Base-by-base conservation (phyloP, 495 filamentous ascomycete species). In the Penicillium alfredii region DNA sequence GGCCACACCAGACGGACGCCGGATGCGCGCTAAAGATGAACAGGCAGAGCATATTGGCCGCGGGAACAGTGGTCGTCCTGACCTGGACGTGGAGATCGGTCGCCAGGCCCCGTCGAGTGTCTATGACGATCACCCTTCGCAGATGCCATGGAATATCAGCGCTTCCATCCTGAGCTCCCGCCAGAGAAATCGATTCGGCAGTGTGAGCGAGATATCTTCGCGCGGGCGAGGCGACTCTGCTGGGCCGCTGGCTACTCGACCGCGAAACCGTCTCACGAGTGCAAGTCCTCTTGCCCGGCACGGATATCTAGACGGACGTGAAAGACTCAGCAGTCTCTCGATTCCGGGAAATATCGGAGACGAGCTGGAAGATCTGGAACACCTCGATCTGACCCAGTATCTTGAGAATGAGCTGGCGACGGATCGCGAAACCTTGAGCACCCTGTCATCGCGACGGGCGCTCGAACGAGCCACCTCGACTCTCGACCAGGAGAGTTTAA, bases 131-230 rank as follows among this genome's bases (percentile, higher is more conserved):
- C 61, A 63, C 25, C 76, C 76, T 8, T 75, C 71, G 2, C 70
- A 72, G 21, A 77, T 85, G 71, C 82, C 82, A 26, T 86, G 82
- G 82, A 85, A 85, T 45, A 69, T 77, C 45, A 75, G 66, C 13
- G 72, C 75, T 16, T 83, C 80, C 3, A 44, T 73, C 3, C 68
- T 74, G 28, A 74, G 73, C 33, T 81, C 78, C 14, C 59, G 63
- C n/a, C 66, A 62, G 12, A 61, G 58, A 4, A 66, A 66, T 33
- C 69, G 70, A 22, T 51, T 78, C 16, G 60, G 70, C 8, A 74
- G 68, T 30, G 62, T 69, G 7, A 76, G 72, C 40, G 79, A 80
- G 12, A 63, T 80, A 9, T 58, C 71, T 4, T 68, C 72, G 19
- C 73, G 71, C 20, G 72, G 70, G 9, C 47, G 54, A 24, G 39